A percentile compares a stretch with the other conserved stretches of the same genome.
phyloP scores from a whole-genome alignment of 2,329 filamentous ascomycete genomes.

The Diaporthe ilicicola region DNA sequence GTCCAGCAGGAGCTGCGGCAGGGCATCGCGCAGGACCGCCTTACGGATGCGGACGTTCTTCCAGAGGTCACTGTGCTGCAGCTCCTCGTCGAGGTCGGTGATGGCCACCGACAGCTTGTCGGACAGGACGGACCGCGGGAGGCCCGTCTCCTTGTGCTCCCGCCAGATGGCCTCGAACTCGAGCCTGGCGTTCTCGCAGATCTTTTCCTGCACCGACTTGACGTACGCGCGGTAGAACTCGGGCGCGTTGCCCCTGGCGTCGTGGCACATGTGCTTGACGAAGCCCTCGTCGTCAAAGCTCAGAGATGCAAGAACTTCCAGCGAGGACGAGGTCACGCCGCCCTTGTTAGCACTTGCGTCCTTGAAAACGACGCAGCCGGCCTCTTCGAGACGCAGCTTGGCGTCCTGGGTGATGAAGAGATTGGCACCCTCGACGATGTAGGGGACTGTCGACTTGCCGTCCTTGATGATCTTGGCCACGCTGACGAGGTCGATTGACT shows the following conservation, averaged over 20 bases:
- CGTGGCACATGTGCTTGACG: slow-evolving; percentile 92
- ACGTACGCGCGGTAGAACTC: slow-evolving; percentile 95
- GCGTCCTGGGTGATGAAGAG: slow-evolving; percentile 99
- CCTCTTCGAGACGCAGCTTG: slow-evolving; percentile 92
- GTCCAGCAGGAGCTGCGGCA: slow-evolving; percentile 83
- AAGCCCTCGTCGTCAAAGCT: slow-evolving; percentile 93
- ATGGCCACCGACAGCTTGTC: slow-evolving; percentile 92
- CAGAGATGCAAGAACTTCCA: slow-evolving; percentile 93
- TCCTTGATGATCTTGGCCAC: slow-evolving; percentile 89
- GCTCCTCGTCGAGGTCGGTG: slow-evolving; percentile 94
- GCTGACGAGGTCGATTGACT: slow-evolving; percentile 92
- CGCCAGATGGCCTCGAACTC: slow-evolving; percentile 99
- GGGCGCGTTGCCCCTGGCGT: slow-evolving; percentile 74
- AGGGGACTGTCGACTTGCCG: slow-evolving; percentile 87
- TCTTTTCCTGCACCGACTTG: slow-evolving; percentile 87
- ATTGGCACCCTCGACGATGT: slow-evolving; percentile 97
- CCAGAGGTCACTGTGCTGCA: slow-evolving; percentile 94
- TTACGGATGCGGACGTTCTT: slow-evolving; percentile 79
- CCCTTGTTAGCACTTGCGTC: slow-evolving; percentile 99
- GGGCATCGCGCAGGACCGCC: slow-evolving; percentile 82
- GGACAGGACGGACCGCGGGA: slow-evolving; percentile 84
- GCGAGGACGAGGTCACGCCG: slow-evolving; percentile 94
- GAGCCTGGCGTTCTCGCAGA: slow-evolving; percentile 87
- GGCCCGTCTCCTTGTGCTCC: slow-evolving; percentile 84
- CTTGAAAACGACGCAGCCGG: slow-evolving; percentile 96